A percentile compares a stretch with the other conserved stretches of the same genome.
phyloP scores from a whole-genome alignment of 2,329 filamentous ascomycete genomes.

The Fusarium equiseti region DNA sequence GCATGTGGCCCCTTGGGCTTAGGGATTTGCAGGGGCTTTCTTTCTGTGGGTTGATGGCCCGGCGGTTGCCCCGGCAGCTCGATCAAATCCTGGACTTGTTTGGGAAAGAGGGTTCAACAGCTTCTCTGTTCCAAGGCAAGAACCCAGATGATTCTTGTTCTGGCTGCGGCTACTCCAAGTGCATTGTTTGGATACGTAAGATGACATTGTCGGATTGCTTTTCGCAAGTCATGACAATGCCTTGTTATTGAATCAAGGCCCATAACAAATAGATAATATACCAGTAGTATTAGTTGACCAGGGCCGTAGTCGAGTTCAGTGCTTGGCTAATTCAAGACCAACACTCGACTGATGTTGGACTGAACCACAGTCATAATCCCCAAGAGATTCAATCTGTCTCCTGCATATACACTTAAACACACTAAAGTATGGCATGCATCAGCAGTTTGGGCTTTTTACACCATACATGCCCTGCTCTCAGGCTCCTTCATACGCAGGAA shows the following conservation, averaged over 20 bases:
- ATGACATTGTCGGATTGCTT: neutral
- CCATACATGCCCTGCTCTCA: neutral
- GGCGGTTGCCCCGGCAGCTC: constrained; percentile 41
- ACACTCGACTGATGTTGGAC: constrained; percentile 5
- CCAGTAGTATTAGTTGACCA: neutral
- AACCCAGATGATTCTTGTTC: constrained; percentile 13
- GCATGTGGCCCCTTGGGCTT: constrained; percentile 32
- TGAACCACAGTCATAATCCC: neutral
- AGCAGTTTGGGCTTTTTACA: constrained; percentile 8
- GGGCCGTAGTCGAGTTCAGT: neutral
- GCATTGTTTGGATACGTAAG: neutral
- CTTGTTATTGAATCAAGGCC: neutral
- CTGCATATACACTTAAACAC: neutral
- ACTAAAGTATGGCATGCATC: constrained; percentile 13
- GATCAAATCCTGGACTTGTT: constrained; percentile 24
- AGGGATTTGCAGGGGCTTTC: constrained; percentile 17
- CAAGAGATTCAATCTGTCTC: neutral
- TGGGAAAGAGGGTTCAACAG: constrained; percentile 9
- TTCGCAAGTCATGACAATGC: neutral
- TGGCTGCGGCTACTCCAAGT: neutral
- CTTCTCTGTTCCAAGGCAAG: constrained; percentile 22
- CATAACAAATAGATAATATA: constrained; percentile 1
- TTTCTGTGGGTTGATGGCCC: constrained; percentile 24
- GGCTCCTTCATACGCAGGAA: constrained; percentile 21
- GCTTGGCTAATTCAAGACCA: constrained; percentile 13